Conservation (phyloP, 2,329 filamentous ascomycete species). For the Colletotrichum paranaense region DNA sequence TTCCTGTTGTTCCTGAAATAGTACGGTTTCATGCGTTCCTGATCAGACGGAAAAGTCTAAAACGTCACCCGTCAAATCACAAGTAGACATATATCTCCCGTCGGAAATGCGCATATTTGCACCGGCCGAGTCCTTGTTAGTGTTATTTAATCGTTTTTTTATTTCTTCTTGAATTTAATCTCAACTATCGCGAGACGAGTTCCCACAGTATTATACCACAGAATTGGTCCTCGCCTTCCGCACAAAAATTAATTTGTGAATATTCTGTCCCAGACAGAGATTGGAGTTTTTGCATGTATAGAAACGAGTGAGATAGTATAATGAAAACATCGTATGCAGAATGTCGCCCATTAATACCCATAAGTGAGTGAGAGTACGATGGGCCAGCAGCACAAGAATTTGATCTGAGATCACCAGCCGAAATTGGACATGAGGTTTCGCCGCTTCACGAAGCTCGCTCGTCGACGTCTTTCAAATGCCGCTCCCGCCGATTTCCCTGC, state of each 20-base stretch:
- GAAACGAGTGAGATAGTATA: not conserved
- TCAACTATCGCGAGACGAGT: not conserved
- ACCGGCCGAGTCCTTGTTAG: not conserved
- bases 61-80: constrained; percentile 5
- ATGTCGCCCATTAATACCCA: not conserved
- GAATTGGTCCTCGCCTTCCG: too few relatives aligned
- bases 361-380: not conserved
- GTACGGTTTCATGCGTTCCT: constrained; percentile 4
- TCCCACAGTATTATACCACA: not conserved
- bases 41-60: constrained; percentile 21
- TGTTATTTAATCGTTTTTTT: not conserved
- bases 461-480: not conserved
- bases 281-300: not conserved
- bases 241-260: not conserved
- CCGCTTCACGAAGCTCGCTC: constrained; percentile 10
- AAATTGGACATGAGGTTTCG: constrained; percentile 18
- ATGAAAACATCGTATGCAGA: not conserved
- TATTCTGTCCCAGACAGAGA: not conserved
- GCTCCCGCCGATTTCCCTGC: constrained; percentile 1
- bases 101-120: not conserved
- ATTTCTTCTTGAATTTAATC: not conserved
- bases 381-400: not conserved
- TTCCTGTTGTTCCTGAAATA: not conserved
- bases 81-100: not conserved
- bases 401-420: constrained; percentile 2